Evolutionary conservation across 2,329 filamentous ascomycete genomes (phyloP), one percentile per base, ranked within the genome.

Genomic region (Trichophyton equinum): DNA sequence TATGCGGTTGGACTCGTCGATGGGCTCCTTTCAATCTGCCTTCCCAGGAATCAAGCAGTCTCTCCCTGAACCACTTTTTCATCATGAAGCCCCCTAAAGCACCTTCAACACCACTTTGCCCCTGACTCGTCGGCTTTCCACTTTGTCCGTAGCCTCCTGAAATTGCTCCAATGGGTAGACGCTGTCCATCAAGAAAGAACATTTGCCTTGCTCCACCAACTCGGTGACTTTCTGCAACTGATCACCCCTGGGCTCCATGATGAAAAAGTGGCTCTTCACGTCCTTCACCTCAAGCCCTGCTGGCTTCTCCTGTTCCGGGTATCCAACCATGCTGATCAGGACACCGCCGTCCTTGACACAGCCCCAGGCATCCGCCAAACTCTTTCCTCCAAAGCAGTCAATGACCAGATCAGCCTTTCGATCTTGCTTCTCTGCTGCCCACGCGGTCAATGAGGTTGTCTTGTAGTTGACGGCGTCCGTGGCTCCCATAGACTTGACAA

Each of bases 281-380:
- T 63, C 65, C 11, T 70, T 64, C 4, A 60, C 62, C 1, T 57
- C 61, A 42, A 64, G 66, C 6, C 63, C 69, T 8, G 60, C 65
- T 1, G 73, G 75, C 36, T 65, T 71, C 62, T 47, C 58, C 57
- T 67, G 62, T 59, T 69, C 67, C 1, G 74, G 72, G 0, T 74
- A 71, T 61, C 74, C 71, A 15, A 68, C 71, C 60, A 78, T 76
- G 65, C 74, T 76, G 25, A 77, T 64, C 20, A 78, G 51, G 22
- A 64, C 67, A 0, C 76, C 75, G 2, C 65, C 66, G 30, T 73
- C 69, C 61, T 72, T 74, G 1, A 75, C 70, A 57, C 66, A 67
- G 64, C 70, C 75, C 77, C 76, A 79, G 0, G 74, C 72, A 65
- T 77, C 75, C n/a, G 67, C 67, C 7, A 78, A 65, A 2, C 73